A percentile compares a stretch with the other conserved stretches of the same genome.
Evolutionary conservation across 805 yeast genomes (phyloP).

Genomic region (Nakazawaea siamensis): DNA sequence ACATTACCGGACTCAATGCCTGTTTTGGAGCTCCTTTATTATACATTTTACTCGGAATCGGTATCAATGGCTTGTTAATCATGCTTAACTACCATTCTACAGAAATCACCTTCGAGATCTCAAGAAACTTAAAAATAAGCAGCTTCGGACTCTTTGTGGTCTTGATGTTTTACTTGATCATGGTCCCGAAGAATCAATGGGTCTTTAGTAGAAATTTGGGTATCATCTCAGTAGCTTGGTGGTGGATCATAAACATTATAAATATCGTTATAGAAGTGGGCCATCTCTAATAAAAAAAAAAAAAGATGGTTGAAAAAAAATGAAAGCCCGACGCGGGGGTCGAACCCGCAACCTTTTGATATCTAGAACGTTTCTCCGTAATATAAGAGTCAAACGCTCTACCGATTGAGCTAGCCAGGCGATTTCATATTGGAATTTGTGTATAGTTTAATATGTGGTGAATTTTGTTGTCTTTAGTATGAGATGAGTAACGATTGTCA

Average conservation of each 20-base stretch:
- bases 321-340: constrained; percentile 11
- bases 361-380: constrained; percentile 1
- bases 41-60: constrained; percentile 41
- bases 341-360: constrained; percentile 12
- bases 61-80: constrained; percentile 33
- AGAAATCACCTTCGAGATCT: constrained; percentile 28
- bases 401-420: constrained; percentile 12
- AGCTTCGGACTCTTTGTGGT: constrained; percentile 31
- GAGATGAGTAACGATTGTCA: too few species aligned
- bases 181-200: constrained; percentile 41
- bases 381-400: constrained; percentile 12
- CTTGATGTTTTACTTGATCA: constrained; percentile 27
- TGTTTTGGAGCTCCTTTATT: constrained; percentile 48
- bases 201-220: constrained; percentile 34
- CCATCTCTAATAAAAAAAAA: background rate
- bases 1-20: constrained; percentile 40
- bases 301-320: constrained; percentile 2
- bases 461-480: background rate
- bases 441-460: background rate
- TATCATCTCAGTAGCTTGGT: constrained; percentile 18
- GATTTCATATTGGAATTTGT: background rate
- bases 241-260: constrained; percentile 18
- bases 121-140: constrained; percentile 28
- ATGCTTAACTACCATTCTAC: constrained; percentile 7
- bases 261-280: background rate